Base-by-base conservation (phyloP, 305 asterid genomes). In the Andrographis paniculata region DNA sequence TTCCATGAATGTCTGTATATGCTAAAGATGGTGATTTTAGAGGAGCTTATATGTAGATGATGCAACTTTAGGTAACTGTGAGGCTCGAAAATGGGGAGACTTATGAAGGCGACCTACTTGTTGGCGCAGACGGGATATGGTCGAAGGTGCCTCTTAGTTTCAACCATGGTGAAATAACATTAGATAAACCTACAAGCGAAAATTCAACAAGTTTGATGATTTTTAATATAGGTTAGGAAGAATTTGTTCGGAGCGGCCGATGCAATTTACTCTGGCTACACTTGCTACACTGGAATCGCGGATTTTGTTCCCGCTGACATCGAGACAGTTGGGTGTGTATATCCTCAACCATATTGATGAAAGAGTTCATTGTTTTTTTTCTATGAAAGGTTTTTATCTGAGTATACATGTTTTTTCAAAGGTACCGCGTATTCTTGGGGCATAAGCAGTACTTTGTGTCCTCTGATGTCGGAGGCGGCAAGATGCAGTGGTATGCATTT, bases 401-500 rank as follows among this genome's bases (percentile, higher is more conserved):
- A 49, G 13, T 13, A 50, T 13, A 12, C 1, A 11, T 35, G 40
- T 38, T 69, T 41, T 58, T 61, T 57, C 60, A 20, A 69, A 89
- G 96, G 82, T 91, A 91, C 69, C 94, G 96, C 20, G 96, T 91
- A 11, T 91, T 86, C 61, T 68, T 86, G 63, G 98, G 98, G 56
- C 95, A 85, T 79, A 91, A 86, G 52, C 98, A 86, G 40, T 86
- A 83, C 72, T 91, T 91, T 50, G 98, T 91, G 64, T 82, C 98
- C 62, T 91, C 98, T 1, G 98, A 91, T 61, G 98, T 91, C 22
- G 98, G 98, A 15, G 84, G 83, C 19, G 98, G 98, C 44, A 91
- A 86, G 59, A 91, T 91, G 96, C 98, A 91, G 65, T 91, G 98
- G 98, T 91, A 91, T 59, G 98, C 94, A 47, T 91, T 91, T 64